Conservation (phyloP, 2,329 filamentous ascomycete genomes). For the Aspergillus pseudotamarii region DNA sequence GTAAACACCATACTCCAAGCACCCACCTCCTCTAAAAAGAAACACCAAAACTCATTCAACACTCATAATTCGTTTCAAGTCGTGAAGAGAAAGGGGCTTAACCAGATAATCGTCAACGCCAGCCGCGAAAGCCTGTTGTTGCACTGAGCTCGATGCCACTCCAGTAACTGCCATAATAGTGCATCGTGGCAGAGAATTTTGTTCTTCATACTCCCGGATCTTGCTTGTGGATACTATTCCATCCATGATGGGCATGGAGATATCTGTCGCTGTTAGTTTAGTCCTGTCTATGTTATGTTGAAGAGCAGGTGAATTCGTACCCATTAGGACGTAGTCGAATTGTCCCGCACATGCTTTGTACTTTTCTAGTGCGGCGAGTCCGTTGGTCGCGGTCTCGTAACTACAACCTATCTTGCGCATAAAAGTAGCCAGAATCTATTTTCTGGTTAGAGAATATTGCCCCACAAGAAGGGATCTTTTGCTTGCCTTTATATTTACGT, state of each 20-base stretch:
- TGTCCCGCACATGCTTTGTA: slow-evolving; percentile 29
- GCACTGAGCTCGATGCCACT: slow-evolving; percentile 35
- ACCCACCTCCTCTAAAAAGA: not conserved
- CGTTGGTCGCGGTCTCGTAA: slow-evolving; percentile 43
- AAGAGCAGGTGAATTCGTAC: slow-evolving; percentile 17
- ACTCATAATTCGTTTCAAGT: slow-evolving; percentile 34
- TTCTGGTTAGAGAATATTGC: not conserved
- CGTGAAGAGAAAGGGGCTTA: slow-evolving; percentile 35
- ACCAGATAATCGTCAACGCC: slow-evolving; percentile 37
- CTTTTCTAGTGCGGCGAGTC: slow-evolving; percentile 41
- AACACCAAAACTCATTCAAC: slow-evolving; percentile 19
- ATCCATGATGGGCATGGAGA: slow-evolving; percentile 50
- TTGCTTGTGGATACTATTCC: slow-evolving; percentile 46
- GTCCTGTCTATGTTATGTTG: fast-evolving
- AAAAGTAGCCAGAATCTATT: slow-evolving; percentile 42
- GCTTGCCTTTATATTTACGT: slow-evolving; percentile 42
- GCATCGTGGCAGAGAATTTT: slow-evolving; percentile 23
- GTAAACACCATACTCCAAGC: not conserved
- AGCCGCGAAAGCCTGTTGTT: slow-evolving; percentile 32
- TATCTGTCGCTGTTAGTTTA: slow-evolving; percentile 33
- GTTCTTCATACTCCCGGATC: slow-evolving; percentile 41
- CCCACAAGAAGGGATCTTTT: not conserved
- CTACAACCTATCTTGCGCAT: slow-evolving; percentile 40
- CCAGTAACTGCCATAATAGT: slow-evolving; percentile 37
- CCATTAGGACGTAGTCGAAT: slow-evolving; percentile 43